Evolutionary conservation across 2,329 filamentous ascomycete genomes (phyloP).

Genomic region (Neurospora sp.): DNA sequence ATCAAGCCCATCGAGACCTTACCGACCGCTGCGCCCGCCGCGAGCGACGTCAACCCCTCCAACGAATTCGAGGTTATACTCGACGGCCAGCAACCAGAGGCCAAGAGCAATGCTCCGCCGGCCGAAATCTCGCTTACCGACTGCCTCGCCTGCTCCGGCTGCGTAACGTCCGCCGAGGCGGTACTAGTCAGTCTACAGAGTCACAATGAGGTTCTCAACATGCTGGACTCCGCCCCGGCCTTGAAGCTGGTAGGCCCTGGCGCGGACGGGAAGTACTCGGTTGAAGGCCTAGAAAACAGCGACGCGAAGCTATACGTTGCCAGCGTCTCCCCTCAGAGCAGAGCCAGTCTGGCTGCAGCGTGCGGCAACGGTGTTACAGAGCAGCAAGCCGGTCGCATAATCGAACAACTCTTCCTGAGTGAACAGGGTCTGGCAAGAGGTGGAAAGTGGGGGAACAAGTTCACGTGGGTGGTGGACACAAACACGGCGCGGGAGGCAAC

Average conservation of each 20-base stretch:
- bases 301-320: conserved; percentile 77
- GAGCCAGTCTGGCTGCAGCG: conserved; percentile 80
- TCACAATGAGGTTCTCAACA: conserved; percentile 78
- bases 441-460: conserved; percentile 64
- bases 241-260: conserved; percentile 29
- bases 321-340: conserved; percentile 82
- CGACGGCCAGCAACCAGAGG: conserved; percentile 61
- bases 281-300: conserved; percentile 44
- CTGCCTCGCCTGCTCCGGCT: conserved; percentile 93
- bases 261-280: conserved; percentile 23
- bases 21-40: conserved; percentile 47
- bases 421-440: conserved; percentile 57
- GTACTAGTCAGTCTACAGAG: conserved; percentile 94
- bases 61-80: conserved; percentile 79
- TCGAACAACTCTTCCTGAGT: conserved; percentile 68
- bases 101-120: conserved; percentile 48
- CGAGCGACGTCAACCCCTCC: conserved; percentile 16
- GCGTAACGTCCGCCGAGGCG: conserved; percentile 93
- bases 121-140: conserved; percentile 94
- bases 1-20: conserved; percentile 96
- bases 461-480: conserved; percentile 85
- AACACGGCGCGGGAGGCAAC: conserved; percentile 73
- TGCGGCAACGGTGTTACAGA: conserved; percentile 64
- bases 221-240: conserved; percentile 58
- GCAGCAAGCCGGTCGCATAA: conserved; percentile 67